These are phyloP conservation scores for Cordyceps tenuipes DNA, from an alignment of 2,329 filamentous ascomycete genomes.

Conservation along the genomic window DNA sequence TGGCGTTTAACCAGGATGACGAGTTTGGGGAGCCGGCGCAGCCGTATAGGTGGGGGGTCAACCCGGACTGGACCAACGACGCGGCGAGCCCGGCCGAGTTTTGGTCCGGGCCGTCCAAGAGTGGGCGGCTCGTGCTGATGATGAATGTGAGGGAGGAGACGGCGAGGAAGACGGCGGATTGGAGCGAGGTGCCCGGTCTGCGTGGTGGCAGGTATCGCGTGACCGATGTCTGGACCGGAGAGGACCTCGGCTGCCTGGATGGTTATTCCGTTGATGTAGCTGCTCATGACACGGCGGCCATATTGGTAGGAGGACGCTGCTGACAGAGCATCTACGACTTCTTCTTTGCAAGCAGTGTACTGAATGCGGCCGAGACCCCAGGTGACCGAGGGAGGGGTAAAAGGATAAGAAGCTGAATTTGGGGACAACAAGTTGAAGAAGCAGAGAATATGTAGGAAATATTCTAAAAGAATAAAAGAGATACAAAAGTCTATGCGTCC, in stretches of 20 bases:
- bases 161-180: constrained; percentile 29
- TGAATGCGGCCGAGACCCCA: constrained; percentile 18
- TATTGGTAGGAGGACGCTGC: constrained; percentile 13
- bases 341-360: too few species aligned
- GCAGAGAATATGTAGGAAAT: too few species aligned
- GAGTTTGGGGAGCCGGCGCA: too few species aligned
- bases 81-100: constrained; percentile 38
- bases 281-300: constrained; percentile 28
- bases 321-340: not conserved
- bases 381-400: too few species aligned
- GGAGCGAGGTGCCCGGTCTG: constrained; percentile 36
- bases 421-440: too few species aligned
- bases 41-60: too few species aligned
- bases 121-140: constrained; percentile 38
- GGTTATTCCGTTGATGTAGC: constrained; percentile 22
- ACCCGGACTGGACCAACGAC: constrained; percentile 23
- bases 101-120: constrained; percentile 35
- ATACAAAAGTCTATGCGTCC: too few species aligned
- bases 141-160: constrained; percentile 33
- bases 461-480: too few species aligned
- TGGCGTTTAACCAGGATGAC: too few species aligned
- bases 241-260: constrained; percentile 28
- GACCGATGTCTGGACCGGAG: constrained; percentile 38
- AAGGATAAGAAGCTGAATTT: too few species aligned
- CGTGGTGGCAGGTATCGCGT: constrained; percentile 27